phyloP scores from a whole-genome alignment of 179 eudicot species.

The Spergularia azorica region DNA sequence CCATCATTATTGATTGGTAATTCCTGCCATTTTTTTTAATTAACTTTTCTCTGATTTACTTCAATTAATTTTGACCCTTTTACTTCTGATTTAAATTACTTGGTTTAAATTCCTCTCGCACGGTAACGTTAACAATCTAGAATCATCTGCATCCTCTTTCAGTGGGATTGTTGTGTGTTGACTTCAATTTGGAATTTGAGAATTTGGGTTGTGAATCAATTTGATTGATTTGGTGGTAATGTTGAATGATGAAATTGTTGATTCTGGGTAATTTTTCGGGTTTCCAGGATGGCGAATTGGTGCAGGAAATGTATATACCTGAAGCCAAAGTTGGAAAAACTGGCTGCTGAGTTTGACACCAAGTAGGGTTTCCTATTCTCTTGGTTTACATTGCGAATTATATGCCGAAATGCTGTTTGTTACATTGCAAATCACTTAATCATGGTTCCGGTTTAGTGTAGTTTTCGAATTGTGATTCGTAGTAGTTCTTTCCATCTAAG shows the following conservation, averaged over 20 bases:
- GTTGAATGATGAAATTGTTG: background rate
- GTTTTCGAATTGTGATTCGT: too few species aligned
- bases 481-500: too few species aligned
- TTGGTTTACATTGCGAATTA: background rate
- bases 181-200: background rate
- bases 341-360: slow-evolving; percentile 83
- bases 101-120: too few species aligned
- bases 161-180: slow-evolving; percentile 7
- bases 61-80: background rate
- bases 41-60: background rate
- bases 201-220: slow-evolving; percentile 12
- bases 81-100: too few species aligned
- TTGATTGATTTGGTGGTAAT: slow-evolving; percentile 6
- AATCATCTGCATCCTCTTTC: too few species aligned
- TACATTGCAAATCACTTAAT: background rate
- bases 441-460: background rate
- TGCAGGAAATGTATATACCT: slow-evolving; percentile 94
- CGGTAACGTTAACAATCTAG: too few species aligned
- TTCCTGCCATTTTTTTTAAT: slow-evolving; percentile 13
- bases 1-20: slow-evolving; percentile 81
- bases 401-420: background rate
- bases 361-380: slow-evolving; percentile 42
- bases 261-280: background rate
- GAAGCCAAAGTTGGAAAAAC: slow-evolving; percentile 89
- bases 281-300: slow-evolving; percentile 90